Evolutionary conservation across 2,329 filamentous ascomycete species (phyloP).

Genomic region (Dactylellina sp.): DNA sequence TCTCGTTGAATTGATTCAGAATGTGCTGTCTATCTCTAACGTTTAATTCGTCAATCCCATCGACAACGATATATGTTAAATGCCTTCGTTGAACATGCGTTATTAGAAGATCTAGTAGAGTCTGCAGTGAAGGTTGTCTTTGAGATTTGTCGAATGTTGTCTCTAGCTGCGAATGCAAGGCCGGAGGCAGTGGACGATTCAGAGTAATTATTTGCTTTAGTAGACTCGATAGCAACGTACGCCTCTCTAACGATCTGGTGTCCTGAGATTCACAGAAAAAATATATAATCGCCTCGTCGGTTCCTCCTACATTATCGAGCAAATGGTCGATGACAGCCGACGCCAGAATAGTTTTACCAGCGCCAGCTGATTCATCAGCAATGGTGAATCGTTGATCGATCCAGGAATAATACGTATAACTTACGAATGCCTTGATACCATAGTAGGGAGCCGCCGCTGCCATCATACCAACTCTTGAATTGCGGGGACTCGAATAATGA

Average conservation of each 20-base stretch:
- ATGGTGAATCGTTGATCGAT: neutral
- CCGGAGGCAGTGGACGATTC: neutral
- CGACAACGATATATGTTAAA: conserved; percentile 50
- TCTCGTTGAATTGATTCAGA: conserved; percentile 17
- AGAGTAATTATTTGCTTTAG: conserved; percentile 54
- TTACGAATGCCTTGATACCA: conserved; percentile 58
- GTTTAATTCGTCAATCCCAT: conserved; percentile 57
- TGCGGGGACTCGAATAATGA: conserved; percentile 52
- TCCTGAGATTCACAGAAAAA: conserved; percentile 57
- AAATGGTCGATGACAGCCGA: conserved; percentile 50
- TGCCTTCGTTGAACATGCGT: neutral
- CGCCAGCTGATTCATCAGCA: conserved; percentile 52
- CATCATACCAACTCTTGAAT: conserved; percentile 49
- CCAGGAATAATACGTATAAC: neutral
- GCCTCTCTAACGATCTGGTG: conserved; percentile 16
- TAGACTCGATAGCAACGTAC: conserved; percentile 49
- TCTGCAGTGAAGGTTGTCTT: conserved; percentile 27
- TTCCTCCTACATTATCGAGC: conserved; percentile 1
- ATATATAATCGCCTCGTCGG: conserved; percentile 37
- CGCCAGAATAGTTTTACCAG: conserved; percentile 57
- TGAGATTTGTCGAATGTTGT: conserved; percentile 11
- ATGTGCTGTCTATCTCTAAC: conserved; percentile 21
- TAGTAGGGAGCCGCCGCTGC: conserved; percentile 25
- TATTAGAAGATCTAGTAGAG: conserved; percentile 22
- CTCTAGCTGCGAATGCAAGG: conserved; percentile 23